These are phyloP conservation scores for Aplosporella prunicola DNA, from an alignment of 2,329 filamentous ascomycete genomes.

Conservation along the genomic window DNA sequence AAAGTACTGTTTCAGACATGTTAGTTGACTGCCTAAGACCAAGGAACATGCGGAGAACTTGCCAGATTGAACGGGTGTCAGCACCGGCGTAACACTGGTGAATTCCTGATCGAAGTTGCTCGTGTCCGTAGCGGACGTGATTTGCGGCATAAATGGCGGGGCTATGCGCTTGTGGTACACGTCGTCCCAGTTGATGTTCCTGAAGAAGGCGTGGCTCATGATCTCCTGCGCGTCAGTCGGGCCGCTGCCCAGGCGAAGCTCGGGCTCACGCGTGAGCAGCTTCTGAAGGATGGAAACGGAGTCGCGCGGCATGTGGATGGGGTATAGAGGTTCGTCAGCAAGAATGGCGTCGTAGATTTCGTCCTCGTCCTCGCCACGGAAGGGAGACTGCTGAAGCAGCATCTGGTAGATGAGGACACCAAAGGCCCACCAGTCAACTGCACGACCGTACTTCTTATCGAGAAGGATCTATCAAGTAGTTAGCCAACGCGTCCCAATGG, in stretches of 20 bases:
- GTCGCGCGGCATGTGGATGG: conserved; percentile 97
- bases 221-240: conserved; percentile 97
- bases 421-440: conserved; percentile 99
- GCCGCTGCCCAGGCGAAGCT: conserved; percentile 82
- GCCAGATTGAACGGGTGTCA: conserved; percentile 96
- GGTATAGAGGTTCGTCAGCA: conserved; percentile 92
- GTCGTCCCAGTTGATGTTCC: conserved; percentile 97
- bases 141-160: conserved; percentile 80
- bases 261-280: conserved; percentile 87
- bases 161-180: conserved; percentile 90
- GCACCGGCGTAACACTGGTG: conserved; percentile 92
- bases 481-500: conserved; percentile 20
- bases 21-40: conserved; percentile 15
- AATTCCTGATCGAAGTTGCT: conserved; percentile 99
- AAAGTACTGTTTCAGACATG: conserved; percentile 60
- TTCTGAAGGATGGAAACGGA: conserved; percentile 97
- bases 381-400: conserved; percentile 96
- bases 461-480: conserved; percentile 61
- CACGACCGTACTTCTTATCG: conserved; percentile 95
- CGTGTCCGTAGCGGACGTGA: conserved; percentile 92
- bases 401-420: conserved; percentile 99
- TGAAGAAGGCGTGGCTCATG: conserved; percentile 98
- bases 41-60: conserved; percentile 34
- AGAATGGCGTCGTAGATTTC: conserved; percentile 99
- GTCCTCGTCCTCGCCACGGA: conserved; percentile 97